Conservation (phyloP, 805 yeast genomes). For the Isabelozyma heimii region DNA sequence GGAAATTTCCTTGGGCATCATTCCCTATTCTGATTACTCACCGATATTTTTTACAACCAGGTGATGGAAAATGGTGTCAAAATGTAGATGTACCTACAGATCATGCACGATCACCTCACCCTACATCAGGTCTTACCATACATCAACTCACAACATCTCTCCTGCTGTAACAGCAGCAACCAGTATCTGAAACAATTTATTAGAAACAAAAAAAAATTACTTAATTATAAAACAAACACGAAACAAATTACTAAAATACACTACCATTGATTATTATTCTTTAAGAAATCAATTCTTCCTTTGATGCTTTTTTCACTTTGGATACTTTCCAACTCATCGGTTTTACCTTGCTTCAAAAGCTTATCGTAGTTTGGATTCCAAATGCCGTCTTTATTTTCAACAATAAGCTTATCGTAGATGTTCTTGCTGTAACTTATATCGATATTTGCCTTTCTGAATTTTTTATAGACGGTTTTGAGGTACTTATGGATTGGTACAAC, state of each 20-base stretch:
- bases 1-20: not conserved
- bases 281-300: conserved; percentile 9
- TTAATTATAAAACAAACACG: not conserved
- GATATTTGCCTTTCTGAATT: not conserved
- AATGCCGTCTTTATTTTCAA: conserved; percentile 8
- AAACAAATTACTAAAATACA: not conserved
- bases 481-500: conserved; percentile 5
- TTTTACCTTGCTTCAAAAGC: conserved; percentile 2
- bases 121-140: no score
- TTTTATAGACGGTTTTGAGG: conserved; percentile 4
- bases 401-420: conserved; percentile 3
- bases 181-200: no score
- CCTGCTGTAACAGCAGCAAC: no score
- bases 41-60: no score
- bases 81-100: no score
- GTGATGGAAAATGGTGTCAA: no score
- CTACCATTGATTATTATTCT: conserved; percentile 1
- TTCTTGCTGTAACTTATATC: not conserved
- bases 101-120: no score
- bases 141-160: no score
- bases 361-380: conserved; percentile 11
- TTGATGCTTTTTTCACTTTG: conserved; percentile 10
- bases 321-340: conserved; percentile 4
- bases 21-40: no score
- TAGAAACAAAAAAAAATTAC: not conserved